phyloP scores from a whole-genome alignment of 1,284 basidiomycete species.

The Ustilago vetiveriae region DNA sequence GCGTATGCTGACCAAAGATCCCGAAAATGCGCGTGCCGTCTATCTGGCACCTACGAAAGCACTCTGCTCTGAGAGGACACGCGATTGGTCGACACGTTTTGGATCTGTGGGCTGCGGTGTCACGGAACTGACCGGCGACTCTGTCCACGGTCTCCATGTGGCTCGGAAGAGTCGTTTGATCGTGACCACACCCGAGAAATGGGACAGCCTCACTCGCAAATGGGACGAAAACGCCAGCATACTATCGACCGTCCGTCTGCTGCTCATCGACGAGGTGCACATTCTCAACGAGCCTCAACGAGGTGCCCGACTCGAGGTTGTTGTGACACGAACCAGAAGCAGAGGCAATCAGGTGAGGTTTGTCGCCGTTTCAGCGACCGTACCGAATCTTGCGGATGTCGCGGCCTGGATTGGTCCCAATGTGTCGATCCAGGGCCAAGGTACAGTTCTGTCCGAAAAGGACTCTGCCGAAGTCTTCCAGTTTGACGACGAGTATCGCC shows the following conservation, averaged over 20 bases:
- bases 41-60: constrained; percentile 92
- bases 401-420: constrained; percentile 81
- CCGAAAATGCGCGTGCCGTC: constrained; percentile 73
- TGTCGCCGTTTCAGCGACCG: constrained; percentile 89
- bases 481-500: constrained; percentile 57
- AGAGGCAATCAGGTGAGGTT: constrained; percentile 75
- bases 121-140: constrained; percentile 78
- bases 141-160: constrained; percentile 32
- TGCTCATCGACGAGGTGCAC: constrained; percentile 88
- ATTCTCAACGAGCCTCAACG: constrained; percentile 79
- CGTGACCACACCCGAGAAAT: constrained; percentile 73
- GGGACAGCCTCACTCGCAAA: constrained; percentile 53
- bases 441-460: not conserved
- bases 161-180: constrained; percentile 66
- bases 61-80: constrained; percentile 82
- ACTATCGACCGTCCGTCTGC: constrained; percentile 68
- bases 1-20: constrained; percentile 73
- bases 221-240: constrained; percentile 54
- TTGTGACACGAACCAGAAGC: constrained; percentile 89
- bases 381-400: constrained; percentile 90
- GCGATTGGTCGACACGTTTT: constrained; percentile 86
- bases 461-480: constrained; percentile 36
- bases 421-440: not conserved
- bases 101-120: constrained; percentile 76
- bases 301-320: constrained; percentile 78